These are phyloP conservation scores for Melianthus villosus DNA, from an alignment of 441 rosid species.

Conservation along the genomic window DNA sequence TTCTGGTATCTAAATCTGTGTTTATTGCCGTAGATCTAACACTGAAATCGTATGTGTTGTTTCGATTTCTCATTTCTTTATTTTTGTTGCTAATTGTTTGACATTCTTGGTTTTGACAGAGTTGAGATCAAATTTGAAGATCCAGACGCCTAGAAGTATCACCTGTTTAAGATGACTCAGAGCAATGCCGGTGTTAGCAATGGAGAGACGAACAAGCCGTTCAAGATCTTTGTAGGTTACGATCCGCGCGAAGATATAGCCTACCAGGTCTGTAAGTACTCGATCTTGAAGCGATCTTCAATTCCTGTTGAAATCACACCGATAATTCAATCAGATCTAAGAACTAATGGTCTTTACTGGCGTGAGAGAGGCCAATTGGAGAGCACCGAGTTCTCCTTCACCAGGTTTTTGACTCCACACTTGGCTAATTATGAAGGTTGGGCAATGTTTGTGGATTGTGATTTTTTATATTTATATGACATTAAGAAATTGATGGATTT, in stretches of 20 bases:
- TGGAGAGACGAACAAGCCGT: conserved; percentile 25
- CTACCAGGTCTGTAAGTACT: conserved; percentile 59
- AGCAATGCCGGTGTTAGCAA: conserved; percentile 23
- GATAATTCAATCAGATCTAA: conserved; percentile 62
- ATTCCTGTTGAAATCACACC: conserved; percentile 69
- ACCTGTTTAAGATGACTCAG: conserved; percentile 28
- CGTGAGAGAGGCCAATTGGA: conserved; percentile 60
- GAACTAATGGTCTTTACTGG: conserved; percentile 56
- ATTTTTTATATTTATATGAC: conserved; percentile 70
- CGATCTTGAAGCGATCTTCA: conserved; percentile 52
- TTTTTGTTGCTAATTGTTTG: too few relatives aligned
- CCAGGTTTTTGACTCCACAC: conserved; percentile 73
- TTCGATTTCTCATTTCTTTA: too few relatives aligned
- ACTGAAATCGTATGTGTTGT: too few relatives aligned
- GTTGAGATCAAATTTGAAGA: too few relatives aligned
- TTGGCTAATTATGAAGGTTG: conserved; percentile 67
- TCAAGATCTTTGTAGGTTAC: conserved; percentile 75
- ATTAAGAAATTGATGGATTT: conserved; percentile 58
- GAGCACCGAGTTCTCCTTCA: conserved; percentile 93
- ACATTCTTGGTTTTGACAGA: too few relatives aligned
- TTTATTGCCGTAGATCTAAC: too few relatives aligned
- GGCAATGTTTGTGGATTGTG: conserved; percentile 96
- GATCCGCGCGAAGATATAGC: conserved; percentile 82
- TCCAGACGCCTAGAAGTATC: too few relatives aligned
- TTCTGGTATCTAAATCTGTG: too few relatives aligned